Conservation (phyloP, 306 rosid genomes). For the Rosa lucieae region DNA sequence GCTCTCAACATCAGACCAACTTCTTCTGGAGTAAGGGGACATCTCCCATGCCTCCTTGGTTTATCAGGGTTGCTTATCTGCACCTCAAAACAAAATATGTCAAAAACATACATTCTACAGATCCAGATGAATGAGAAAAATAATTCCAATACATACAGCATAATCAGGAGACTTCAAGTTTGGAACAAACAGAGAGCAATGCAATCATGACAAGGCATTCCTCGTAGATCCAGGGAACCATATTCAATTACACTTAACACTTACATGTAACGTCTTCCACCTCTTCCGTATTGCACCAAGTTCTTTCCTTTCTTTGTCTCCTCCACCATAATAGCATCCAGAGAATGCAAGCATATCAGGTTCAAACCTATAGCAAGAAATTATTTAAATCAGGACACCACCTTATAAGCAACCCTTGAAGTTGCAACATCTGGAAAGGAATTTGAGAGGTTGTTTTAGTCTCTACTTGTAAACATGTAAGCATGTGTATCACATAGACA, state of each 20-base stretch:
- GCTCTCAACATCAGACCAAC: constrained; percentile 99
- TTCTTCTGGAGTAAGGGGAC: constrained; percentile 99
- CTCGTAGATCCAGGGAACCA: constrained; percentile 2
- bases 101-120: constrained; percentile 1
- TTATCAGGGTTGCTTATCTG: constrained; percentile 88
- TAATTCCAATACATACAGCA: not conserved
- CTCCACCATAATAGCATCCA: constrained; percentile 97
- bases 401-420: constrained; percentile 12
- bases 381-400: constrained; percentile 22
- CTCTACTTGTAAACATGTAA: not conserved
- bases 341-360: constrained; percentile 99
- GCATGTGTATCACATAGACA: not conserved
- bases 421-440: not conserved
- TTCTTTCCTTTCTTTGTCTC: constrained; percentile 86
- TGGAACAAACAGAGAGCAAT: not conserved
- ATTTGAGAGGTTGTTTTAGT: not conserved
- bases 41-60: constrained; percentile 95
- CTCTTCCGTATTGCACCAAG: constrained; percentile 86
- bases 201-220: not conserved
- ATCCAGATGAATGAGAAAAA: constrained; percentile 3
- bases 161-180: not conserved
- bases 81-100: constrained; percentile 34
- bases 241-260: constrained; percentile 20
- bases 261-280: constrained; percentile 98
- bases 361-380: constrained; percentile 68